phyloP scores from a whole-genome alignment of 129 eudicot genomes.

The Helianthus tuberosus region DNA sequence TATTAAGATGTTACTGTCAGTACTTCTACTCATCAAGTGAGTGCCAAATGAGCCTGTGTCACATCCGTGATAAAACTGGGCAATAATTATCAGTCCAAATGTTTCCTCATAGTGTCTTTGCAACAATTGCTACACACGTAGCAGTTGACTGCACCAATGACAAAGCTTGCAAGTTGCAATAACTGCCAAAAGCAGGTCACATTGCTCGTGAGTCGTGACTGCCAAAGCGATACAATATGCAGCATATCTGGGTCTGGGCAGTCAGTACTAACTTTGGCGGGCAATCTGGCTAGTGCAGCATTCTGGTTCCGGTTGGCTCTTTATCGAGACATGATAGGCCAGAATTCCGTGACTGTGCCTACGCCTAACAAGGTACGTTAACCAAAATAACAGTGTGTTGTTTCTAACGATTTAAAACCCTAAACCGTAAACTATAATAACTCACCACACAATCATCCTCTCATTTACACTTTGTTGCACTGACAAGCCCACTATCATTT shows the following conservation, averaged over 20 bases:
- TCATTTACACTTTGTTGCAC: not conserved
- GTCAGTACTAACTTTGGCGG: conserved; percentile 23
- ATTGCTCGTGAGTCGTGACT: conserved; percentile 40
- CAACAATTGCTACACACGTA: conserved; percentile 55
- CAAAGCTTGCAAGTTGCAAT: conserved; percentile 63
- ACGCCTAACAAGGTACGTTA: not conserved
- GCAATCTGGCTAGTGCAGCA: too few species aligned
- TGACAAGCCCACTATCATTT: not conserved
- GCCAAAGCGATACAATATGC: conserved; percentile 47
- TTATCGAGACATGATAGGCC: too few species aligned
- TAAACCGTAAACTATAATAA: not conserved
- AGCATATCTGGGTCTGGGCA: conserved; percentile 48
- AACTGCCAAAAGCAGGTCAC: conserved; percentile 56
- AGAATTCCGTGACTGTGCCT: not conserved
- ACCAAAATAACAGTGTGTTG: not conserved
- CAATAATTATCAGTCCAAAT: too few species aligned
- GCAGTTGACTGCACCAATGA: conserved; percentile 63
- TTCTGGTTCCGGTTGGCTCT: too few species aligned
- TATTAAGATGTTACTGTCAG: too few species aligned
- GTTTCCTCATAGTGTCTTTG: conserved; percentile 9
- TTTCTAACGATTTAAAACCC: not conserved
- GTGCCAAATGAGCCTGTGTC: too few species aligned
- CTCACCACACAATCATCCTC: not conserved
- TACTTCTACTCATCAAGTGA: too few species aligned
- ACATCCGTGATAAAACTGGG: too few species aligned